A percentile compares a stretch with the other conserved stretches of the same genome.
Evolutionary conservation across 164 flowering plant species (phyloP).

Genomic region (Aristolochia californica): DNA sequence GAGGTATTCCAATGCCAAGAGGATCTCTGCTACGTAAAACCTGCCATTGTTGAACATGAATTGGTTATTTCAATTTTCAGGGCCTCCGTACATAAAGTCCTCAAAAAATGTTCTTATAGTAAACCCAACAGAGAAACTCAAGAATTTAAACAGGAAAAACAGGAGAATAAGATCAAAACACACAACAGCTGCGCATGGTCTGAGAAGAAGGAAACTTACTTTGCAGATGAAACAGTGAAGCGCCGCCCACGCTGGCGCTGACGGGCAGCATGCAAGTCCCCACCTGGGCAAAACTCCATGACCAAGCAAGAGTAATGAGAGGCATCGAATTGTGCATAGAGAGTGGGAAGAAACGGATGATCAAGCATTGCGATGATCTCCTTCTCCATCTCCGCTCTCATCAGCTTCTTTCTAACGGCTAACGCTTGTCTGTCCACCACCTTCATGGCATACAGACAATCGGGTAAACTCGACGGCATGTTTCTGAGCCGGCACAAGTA

Average conservation of each 20-base stretch:
- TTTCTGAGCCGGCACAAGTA: conserved; percentile 63
- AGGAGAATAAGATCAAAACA: too few species aligned
- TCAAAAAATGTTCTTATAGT: too few species aligned
- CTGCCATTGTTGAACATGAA: too few species aligned
- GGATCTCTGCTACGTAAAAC: conserved; percentile 73
- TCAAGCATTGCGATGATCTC: conserved; percentile 68
- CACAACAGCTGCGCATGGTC: too few species aligned
- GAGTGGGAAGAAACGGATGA: conserved; percentile 81
- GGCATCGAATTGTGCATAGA: conserved; percentile 69
- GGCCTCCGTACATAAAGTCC: too few species aligned
- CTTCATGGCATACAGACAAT: conserved; percentile 71
- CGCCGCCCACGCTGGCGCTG: conserved; percentile 48
- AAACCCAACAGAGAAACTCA: too few species aligned
- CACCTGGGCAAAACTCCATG: conserved; percentile 94
- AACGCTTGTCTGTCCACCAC: conserved; percentile 81
- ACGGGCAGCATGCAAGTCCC: conserved; percentile 56
- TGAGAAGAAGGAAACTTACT: conserved; percentile 28
- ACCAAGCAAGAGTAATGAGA: conserved; percentile 79
- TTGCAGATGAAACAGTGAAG: conserved; percentile 57
- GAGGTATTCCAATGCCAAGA: conserved; percentile 72
- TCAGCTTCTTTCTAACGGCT: conserved; percentile 51
- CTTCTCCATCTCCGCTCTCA: conserved; percentile 82
- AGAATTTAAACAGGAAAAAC: too few species aligned
- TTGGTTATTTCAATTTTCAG: too few species aligned
- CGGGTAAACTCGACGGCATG: too few species aligned